Evolutionary conservation across 805 yeast genomes (phyloP).

Genomic region (Jamesozyma spencerorum): DNA sequence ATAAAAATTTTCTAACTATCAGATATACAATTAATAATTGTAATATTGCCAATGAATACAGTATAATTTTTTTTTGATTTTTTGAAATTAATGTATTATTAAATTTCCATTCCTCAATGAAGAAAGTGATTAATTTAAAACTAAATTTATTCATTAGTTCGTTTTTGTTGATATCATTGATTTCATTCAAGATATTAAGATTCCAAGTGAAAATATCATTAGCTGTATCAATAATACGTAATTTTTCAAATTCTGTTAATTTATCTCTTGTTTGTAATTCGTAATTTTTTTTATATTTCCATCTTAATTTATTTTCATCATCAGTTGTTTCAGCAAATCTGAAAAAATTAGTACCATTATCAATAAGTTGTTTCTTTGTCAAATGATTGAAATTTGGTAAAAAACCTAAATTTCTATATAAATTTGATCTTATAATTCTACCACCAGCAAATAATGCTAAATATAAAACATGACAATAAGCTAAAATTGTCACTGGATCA

Average conservation of each 20-base stretch:
- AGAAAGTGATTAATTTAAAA: slow-evolving; percentile 37
- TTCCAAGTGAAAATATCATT: slow-evolving; percentile 57
- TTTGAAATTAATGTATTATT: slow-evolving; percentile 8
- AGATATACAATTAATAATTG: not conserved
- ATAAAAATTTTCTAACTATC: slow-evolving; percentile 2
- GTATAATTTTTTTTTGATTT: slow-evolving; percentile 1
- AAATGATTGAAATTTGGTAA: slow-evolving; percentile 68
- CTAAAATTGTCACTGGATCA: slow-evolving; percentile 63
- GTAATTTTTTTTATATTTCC: slow-evolving; percentile 62
- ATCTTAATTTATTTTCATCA: slow-evolving; percentile 57
- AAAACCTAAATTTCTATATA: slow-evolving; percentile 57
- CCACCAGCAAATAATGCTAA: slow-evolving; percentile 86
- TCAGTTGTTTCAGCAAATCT: slow-evolving; percentile 35
- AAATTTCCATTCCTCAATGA: slow-evolving; percentile 28
- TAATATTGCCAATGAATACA: not conserved
- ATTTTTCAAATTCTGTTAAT: slow-evolving; percentile 63
- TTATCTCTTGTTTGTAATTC: slow-evolving; percentile 65
- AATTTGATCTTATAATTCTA: slow-evolving; percentile 54
- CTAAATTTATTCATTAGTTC: slow-evolving; percentile 47
- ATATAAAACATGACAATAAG: slow-evolving; percentile 80
- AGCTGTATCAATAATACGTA: slow-evolving; percentile 59
- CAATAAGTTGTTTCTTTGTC: slow-evolving; percentile 51
- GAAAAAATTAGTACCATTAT: slow-evolving; percentile 58
- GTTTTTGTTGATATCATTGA: slow-evolving; percentile 54
- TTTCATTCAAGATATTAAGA: slow-evolving; percentile 50